Evolutionary conservation across 2,329 filamentous ascomycete species (phyloP).

Genomic region (Penicillium sp.): DNA sequence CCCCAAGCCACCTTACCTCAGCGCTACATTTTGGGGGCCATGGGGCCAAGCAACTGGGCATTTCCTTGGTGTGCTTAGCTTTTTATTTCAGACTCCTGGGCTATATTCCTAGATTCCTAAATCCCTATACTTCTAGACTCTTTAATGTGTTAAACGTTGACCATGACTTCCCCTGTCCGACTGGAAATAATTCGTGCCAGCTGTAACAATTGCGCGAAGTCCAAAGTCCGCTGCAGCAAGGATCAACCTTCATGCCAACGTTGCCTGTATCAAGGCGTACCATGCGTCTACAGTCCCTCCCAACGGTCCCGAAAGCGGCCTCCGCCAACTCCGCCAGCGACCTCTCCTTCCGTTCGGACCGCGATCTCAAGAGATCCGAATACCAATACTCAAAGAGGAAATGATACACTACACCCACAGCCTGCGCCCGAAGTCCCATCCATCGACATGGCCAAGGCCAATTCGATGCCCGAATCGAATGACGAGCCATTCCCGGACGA

Average conservation of each 20-base stretch:
- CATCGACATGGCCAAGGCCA: not conserved
- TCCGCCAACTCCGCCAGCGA: not conserved
- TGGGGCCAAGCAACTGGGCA: not conserved
- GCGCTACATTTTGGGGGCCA: not conserved
- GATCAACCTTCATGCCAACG: slow-evolving; percentile 7
- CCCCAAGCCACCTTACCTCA: not conserved
- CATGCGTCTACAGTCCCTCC: slow-evolving; percentile 7
- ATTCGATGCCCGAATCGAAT: not conserved
- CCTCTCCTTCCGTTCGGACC: not conserved
- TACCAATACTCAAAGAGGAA: not conserved
- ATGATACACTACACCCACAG: not conserved
- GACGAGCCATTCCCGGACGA: not conserved
- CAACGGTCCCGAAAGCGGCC: slow-evolving; percentile 7
- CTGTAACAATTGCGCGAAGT: slow-evolving; percentile 5
- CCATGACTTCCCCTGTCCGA: not conserved
- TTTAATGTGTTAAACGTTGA: not conserved
- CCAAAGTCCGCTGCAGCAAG: slow-evolving; percentile 6
- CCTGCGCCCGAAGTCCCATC: not conserved
- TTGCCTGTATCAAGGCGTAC: slow-evolving; percentile 4
- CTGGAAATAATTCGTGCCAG: slow-evolving; percentile 5
- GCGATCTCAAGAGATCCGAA: not conserved
- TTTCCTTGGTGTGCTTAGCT: not conserved
- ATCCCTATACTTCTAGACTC: not conserved
- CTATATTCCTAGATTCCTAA: not conserved
- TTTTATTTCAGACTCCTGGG: not conserved